Base-by-base conservation (phyloP, 73 alveolate species). In the Paramecium octaurelia region DNA sequence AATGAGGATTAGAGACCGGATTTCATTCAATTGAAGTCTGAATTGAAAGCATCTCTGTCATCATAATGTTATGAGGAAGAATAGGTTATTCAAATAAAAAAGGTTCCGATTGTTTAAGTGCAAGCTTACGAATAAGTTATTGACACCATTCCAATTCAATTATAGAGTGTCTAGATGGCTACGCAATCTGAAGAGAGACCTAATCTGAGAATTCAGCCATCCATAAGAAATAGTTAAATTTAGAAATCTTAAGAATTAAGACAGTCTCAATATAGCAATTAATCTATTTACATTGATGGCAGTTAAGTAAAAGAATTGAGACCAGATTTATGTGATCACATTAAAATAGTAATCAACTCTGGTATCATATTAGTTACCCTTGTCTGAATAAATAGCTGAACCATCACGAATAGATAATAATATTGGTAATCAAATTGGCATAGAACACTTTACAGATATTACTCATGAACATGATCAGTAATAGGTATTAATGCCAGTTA, bases 1-100 rank as follows among this genome's bases (percentile, higher is more conserved):
- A 80, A 80, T 80, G 91, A 80, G 46, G 91, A 80, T 5, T 12
- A 80, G 24, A 80, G 91, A 80, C 91, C 91, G 0, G 91, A 80
- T 46, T 80, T 80, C 18, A 80, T 46, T 43, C 16, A 80, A 80
- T 46, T 80, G 20, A 44, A 42, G 23, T 44, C 43, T 14, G 77
- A 80, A 73, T 44, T 43, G 8, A 8, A 44, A 46, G 8, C 60
- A 10, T 36, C 68, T 16, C 68, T 0, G 0, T 23, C 16, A 16
- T 4, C 18, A 1, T 35, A 73, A 73, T 20, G 5, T 36, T 2
- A 34, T 16, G 87, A 73, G n/a, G 59, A 64, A 64, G 50, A 64
- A 34, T 14, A 31, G 12, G 14, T 64, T 21, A 64, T 64, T 18
- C 2, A 64, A 64, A 10, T 42, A 20, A 8, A 16, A 24, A 23